A percentile compares a stretch with the other conserved stretches of the same genome.
Conservation (phyloP, 192 early-diverging fungal genomes). For the Podila horticola region DNA sequence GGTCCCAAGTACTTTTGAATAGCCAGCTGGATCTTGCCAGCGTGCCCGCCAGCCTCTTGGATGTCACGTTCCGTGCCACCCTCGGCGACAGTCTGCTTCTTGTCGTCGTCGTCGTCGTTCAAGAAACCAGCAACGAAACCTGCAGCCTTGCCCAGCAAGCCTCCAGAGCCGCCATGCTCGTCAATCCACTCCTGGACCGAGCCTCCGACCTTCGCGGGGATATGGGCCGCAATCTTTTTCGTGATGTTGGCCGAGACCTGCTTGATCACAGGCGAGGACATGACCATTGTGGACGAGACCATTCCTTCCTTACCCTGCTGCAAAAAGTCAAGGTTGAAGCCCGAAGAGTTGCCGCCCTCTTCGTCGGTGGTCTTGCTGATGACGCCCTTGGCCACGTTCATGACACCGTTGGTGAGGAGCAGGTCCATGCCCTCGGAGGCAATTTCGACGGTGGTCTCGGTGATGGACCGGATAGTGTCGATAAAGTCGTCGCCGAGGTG, state of each 20-base stretch:
- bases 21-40: conserved; percentile 19
- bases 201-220: conserved; percentile 26
- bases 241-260: conserved; percentile 42
- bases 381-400: conserved; percentile 36
- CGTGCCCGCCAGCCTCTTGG: conserved; percentile 10
- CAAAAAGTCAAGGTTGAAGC: conserved; percentile 48
- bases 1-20: conserved; percentile 36
- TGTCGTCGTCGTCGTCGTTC: conserved; percentile 10
- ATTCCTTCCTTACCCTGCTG: conserved; percentile 40
- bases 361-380: conserved; percentile 20
- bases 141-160: conserved; percentile 27
- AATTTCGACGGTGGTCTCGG: conserved; percentile 27
- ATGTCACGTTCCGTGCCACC: conserved; percentile 16
- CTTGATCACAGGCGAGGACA: conserved; percentile 40
- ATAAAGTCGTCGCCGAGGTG: conserved; percentile 35
- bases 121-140: conserved; percentile 35
- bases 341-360: conserved; percentile 7
- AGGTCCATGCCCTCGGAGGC: conserved; percentile 51
- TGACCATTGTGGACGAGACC: conserved; percentile 34
- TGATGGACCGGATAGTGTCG: conserved; percentile 16
- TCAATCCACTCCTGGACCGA: conserved; percentile 42
- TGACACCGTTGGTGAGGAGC: conserved; percentile 47
- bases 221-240: conserved; percentile 35
- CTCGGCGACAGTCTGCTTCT: conserved; percentile 9
- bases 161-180: conserved; percentile 27